Percentiles rank a stretch among this genome's conserved stretches.
These are phyloP conservation scores for Lachancea waltii DNA, from an alignment of 805 yeast species.

Conservation along the genomic window DNA sequence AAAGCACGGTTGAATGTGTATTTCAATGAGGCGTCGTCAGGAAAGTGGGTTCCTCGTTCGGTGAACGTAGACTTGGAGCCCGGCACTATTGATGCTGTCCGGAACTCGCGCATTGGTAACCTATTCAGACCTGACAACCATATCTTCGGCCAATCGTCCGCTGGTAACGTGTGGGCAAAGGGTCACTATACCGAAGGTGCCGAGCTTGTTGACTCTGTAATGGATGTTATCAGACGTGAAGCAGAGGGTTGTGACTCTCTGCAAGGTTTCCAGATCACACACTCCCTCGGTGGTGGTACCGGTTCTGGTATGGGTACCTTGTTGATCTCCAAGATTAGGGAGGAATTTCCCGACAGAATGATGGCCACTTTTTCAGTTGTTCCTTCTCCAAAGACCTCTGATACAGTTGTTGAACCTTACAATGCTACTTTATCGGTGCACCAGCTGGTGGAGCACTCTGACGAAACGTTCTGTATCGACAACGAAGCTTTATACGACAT, in stretches of 20 bases:
- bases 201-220: slow-evolving; percentile 80
- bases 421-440: slow-evolving; percentile 87
- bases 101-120: slow-evolving; percentile 73
- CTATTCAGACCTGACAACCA: slow-evolving; percentile 89
- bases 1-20: slow-evolving; percentile 66
- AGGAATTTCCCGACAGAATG: slow-evolving; percentile 93
- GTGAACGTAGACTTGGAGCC: slow-evolving; percentile 92
- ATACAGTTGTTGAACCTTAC: slow-evolving; percentile 93
- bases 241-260: slow-evolving; percentile 89
- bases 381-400: slow-evolving; percentile 86
- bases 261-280: slow-evolving; percentile 90
- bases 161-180: slow-evolving; percentile 96
- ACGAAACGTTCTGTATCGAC: slow-evolving; percentile 92
- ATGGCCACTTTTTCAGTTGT: slow-evolving; percentile 91
- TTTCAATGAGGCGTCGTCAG: slow-evolving; percentile 79
- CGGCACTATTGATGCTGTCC: slow-evolving; percentile 83
- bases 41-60: slow-evolving; percentile 90
- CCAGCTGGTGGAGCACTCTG: slow-evolving; percentile 84
- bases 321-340: slow-evolving; percentile 77
- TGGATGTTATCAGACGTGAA: slow-evolving; percentile 88
- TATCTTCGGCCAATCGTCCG: slow-evolving; percentile 84
- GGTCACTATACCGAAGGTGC: slow-evolving; percentile 98
- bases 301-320: slow-evolving; percentile 96
- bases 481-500: slow-evolving; percentile 90
- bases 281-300: slow-evolving; percentile 85